Evolutionary conservation across 768 basidiomycete genomes (phyloP).

Genomic region (Rhodosporidiobolus sp.): DNA sequence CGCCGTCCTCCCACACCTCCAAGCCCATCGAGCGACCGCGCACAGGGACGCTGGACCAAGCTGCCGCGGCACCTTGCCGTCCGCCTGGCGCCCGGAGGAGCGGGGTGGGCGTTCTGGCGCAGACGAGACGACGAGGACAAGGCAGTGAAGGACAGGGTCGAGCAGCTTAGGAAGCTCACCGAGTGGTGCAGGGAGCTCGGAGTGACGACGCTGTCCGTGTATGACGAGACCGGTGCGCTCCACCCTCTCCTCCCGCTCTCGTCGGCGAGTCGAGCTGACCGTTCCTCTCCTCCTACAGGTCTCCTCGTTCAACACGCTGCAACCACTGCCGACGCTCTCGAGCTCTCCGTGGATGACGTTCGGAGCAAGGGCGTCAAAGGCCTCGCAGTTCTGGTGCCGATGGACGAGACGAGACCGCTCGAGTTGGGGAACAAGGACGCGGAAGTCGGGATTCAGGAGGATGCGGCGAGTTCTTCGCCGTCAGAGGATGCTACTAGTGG

Average conservation of each 20-base stretch:
- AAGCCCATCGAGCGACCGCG: not conserved
- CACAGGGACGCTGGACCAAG: constrained; percentile 15
- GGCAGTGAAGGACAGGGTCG: not conserved
- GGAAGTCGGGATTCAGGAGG: not conserved
- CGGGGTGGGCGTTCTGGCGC: no score
- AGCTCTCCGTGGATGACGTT: not conserved
- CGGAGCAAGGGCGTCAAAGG: not conserved
- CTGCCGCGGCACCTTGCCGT: constrained; percentile 30
- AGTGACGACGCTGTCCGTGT: constrained; percentile 10
- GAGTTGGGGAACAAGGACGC: no score
- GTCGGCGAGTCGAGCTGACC: not conserved
- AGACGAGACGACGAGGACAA: not conserved
- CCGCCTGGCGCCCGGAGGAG: constrained; percentile 6
- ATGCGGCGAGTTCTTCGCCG: not conserved
- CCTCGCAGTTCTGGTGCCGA: not conserved
- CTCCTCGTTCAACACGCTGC: constrained; percentile 1
- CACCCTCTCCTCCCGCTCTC: not conserved
- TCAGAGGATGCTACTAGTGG: not conserved
- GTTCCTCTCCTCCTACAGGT: not conserved
- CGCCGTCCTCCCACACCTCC: not conserved
- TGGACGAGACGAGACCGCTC: not conserved
- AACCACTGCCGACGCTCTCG: not conserved
- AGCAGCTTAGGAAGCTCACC: not conserved
- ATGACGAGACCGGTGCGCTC: constrained; percentile 28
- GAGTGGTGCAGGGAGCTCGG: constrained; percentile 16